Evolutionary conservation across 2,329 filamentous ascomycete genomes (phyloP).

Genomic region (Pseudogymnoascus pannorum): DNA sequence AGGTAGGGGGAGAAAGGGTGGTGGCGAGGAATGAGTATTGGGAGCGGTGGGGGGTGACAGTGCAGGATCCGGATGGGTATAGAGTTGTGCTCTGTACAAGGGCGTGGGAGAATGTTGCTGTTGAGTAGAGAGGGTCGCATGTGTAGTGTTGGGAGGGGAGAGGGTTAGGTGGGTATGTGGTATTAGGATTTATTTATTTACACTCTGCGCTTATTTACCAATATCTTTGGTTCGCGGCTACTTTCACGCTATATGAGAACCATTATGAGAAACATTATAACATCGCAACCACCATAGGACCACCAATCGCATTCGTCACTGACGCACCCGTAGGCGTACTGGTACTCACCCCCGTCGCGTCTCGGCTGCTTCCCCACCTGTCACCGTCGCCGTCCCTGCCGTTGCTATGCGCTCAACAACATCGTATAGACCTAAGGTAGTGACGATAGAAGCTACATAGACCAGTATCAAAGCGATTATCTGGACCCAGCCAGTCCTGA

Average conservation of each 20-base stretch:
- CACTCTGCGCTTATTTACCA: not conserved
- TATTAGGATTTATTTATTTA: not conserved
- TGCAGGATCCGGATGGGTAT: slow-evolving; percentile 40
- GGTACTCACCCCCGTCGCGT: not conserved
- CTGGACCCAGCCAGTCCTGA: slow-evolving; percentile 22
- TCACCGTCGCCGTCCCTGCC: too few species aligned
- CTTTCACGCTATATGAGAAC: too few species aligned
- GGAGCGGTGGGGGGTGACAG: slow-evolving; percentile 38
- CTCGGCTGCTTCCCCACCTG: not conserved
- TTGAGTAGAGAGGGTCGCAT: not conserved
- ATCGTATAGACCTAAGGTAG: slow-evolving; percentile 40
- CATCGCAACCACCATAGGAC: not conserved
- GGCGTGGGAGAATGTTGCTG: slow-evolving; percentile 10
- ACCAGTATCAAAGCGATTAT: slow-evolving; percentile 29
- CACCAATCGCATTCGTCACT: not conserved
- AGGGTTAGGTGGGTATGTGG: not conserved
- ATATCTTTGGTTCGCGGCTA: too few species aligned
- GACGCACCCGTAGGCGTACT: not conserved
- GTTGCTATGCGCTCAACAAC: slow-evolving; percentile 25
- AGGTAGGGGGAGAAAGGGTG: slow-evolving; percentile 30
- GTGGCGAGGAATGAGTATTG: slow-evolving; percentile 38
- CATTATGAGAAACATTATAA: too few species aligned
- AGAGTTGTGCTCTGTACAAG: slow-evolving; percentile 35
- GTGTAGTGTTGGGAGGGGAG: too few species aligned
- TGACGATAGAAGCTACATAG: slow-evolving; percentile 37